phyloP scores from a whole-genome alignment of 352 stramenopile genomes.

The Phytophthora multivora region DNA sequence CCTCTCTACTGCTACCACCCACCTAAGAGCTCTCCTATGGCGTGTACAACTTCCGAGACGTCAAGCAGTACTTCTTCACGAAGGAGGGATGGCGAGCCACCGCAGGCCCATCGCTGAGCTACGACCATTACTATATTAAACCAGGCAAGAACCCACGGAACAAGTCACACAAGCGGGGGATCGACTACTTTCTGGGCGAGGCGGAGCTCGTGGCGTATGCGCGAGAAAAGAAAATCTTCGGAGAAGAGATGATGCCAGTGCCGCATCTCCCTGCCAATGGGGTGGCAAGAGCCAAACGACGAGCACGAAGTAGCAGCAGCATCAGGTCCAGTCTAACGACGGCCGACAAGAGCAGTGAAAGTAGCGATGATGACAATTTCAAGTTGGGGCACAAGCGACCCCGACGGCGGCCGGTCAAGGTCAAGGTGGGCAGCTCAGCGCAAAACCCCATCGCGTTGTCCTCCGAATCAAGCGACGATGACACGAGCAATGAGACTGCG shows the following conservation, averaged over 20 bases:
- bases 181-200: constrained; percentile 50
- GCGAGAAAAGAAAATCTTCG: constrained; percentile 39
- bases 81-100: constrained; percentile 6
- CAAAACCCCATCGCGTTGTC: constrained; percentile 30
- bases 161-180: constrained; percentile 26
- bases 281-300: constrained; percentile 1
- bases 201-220: constrained; percentile 41
- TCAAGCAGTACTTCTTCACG: constrained; percentile 39
- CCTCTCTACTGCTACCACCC: background rate
- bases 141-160: constrained; percentile 32
- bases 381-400: constrained; percentile 11
- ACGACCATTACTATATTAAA: constrained; percentile 56
- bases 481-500: constrained; percentile 1
- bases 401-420: constrained; percentile 5
- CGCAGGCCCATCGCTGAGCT: constrained; percentile 32
- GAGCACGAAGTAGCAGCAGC: constrained; percentile 20
- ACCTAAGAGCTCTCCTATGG: constrained; percentile 39
- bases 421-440: constrained; percentile 12
- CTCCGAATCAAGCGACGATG: constrained; percentile 28
- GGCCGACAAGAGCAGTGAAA: background rate
- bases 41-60: constrained; percentile 49
- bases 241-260: constrained; percentile 12
- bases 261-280: background rate
- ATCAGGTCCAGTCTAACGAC: constrained; percentile 6
- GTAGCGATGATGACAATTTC: constrained; percentile 5